Percentiles rank a stretch among this genome's conserved stretches.
Conservation (phyloP, 2,329 filamentous ascomycete genomes). For the Scedosporium aurantiacum region DNA sequence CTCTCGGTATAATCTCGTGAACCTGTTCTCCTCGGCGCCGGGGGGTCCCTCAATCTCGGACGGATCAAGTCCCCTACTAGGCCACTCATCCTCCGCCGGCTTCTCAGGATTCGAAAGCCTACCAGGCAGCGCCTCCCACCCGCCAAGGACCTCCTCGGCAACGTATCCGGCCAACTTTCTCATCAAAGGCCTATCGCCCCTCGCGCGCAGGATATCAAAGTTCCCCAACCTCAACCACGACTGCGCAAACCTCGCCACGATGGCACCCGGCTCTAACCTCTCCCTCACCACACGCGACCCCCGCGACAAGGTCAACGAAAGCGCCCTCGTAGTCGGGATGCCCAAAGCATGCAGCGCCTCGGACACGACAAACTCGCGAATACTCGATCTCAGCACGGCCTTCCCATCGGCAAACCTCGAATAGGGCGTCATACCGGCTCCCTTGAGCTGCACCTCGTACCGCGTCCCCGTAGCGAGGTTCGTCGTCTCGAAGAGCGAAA, state of each 20-base stretch:
- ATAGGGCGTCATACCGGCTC: constrained; percentile 86
- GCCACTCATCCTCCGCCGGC: constrained; percentile 28
- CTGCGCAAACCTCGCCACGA: constrained; percentile 84
- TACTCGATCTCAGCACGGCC: constrained; percentile 83
- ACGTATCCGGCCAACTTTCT: constrained; percentile 70
- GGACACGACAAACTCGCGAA: constrained; percentile 87
- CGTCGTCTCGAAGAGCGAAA: constrained; percentile 83
- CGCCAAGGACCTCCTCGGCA: constrained; percentile 75
- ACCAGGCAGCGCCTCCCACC: constrained; percentile 74
- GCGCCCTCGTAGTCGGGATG: constrained; percentile 77
- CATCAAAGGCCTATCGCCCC: constrained; percentile 67
- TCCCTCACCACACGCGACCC: constrained; percentile 66
- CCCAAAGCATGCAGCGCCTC: constrained; percentile 77
- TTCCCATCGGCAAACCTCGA: constrained; percentile 94
- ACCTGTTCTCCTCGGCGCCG: constrained; percentile 70
- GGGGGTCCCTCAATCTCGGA: constrained; percentile 55
- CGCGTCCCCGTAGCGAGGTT: constrained; percentile 60
- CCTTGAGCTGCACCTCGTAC: constrained; percentile 91
- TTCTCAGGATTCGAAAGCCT: constrained; percentile 41
- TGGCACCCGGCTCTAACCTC: constrained; percentile 75
- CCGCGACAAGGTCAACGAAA: constrained; percentile 70
- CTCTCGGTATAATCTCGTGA: constrained; percentile 76
- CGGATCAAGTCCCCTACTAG: constrained; percentile 40
- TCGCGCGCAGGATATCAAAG: constrained; percentile 79
- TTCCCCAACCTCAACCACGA: constrained; percentile 90